phyloP scores from a whole-genome alignment of 192 early-diverging fungal species.

The Podila verticillata region DNA sequence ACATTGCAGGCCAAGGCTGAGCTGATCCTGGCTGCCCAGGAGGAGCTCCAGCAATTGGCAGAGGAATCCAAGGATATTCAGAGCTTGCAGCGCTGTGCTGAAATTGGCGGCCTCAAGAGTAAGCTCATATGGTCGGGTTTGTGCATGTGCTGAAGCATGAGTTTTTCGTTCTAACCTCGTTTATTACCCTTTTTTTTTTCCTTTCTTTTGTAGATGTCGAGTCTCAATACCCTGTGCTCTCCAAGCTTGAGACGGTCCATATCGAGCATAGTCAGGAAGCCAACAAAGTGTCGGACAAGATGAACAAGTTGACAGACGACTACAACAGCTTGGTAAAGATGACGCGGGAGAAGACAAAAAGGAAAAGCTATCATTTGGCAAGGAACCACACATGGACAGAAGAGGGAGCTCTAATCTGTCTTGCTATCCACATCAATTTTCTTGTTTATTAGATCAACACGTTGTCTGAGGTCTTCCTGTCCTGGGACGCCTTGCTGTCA shows the following conservation, averaged over 20 bases:
- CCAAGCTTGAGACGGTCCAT: slow-evolving; percentile 40
- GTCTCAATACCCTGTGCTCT: slow-evolving; percentile 30
- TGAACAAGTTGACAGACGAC: slow-evolving; percentile 43
- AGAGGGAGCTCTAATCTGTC: background rate
- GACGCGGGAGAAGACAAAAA: background rate
- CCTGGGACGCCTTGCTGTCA: slow-evolving; percentile 41
- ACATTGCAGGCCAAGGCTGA: slow-evolving; percentile 38
- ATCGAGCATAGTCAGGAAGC: slow-evolving; percentile 35
- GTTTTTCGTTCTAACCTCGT: background rate
- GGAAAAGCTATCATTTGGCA: no score
- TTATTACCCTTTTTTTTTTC: background rate
- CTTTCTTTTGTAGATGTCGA: slow-evolving; percentile 21
- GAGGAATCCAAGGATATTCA: slow-evolving; percentile 49
- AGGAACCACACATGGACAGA: no score
- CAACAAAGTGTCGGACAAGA: slow-evolving; percentile 36
- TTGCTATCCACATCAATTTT: background rate
- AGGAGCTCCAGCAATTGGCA: slow-evolving; percentile 24
- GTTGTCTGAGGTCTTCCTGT: slow-evolving; percentile 40
- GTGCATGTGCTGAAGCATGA: background rate
- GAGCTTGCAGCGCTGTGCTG: slow-evolving; percentile 35
- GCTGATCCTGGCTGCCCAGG: slow-evolving; percentile 30
- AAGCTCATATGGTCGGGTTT: slow-evolving; percentile 1
- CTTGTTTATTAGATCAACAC: slow-evolving; percentile 33
- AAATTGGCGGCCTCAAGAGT: slow-evolving; percentile 50
- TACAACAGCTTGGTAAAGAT: slow-evolving; percentile 30